phyloP scores from a whole-genome alignment of 129 eudicot genomes.

The Helichrysum umbraculigerum region DNA sequence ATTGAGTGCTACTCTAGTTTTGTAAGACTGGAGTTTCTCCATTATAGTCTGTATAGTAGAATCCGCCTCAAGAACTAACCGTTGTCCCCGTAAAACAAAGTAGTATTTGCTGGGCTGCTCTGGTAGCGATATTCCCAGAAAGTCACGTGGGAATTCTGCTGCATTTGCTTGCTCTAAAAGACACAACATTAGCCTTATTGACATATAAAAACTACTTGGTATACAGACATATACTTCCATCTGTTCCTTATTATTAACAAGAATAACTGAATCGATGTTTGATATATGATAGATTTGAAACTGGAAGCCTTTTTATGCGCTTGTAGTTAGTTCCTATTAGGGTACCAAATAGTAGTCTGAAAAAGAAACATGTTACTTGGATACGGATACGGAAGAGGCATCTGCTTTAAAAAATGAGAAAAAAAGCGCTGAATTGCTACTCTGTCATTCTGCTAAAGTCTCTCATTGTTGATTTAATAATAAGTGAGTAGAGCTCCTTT shows the following conservation, averaged over 20 bases:
- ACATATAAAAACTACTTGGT: not conserved
- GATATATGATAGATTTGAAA: not conserved
- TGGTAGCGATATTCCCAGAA: slow-evolving; percentile 74
- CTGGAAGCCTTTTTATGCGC: not conserved
- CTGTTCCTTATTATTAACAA: not conserved
- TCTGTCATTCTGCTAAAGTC: not conserved
- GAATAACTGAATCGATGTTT: not conserved
- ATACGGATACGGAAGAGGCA: not conserved
- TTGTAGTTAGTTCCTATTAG: not conserved
- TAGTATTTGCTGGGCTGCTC: slow-evolving; percentile 87
- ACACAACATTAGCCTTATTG: not conserved
- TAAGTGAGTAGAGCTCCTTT: no score
- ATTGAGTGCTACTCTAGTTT: slow-evolving; percentile 74
- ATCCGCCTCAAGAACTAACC: slow-evolving; percentile 81
- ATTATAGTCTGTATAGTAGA: slow-evolving; percentile 74
- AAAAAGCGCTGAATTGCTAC: not conserved
- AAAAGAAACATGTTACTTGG: not conserved
- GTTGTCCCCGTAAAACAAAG: slow-evolving; percentile 71
- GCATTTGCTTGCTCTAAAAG: slow-evolving; percentile 59
- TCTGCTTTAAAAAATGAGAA: not conserved
- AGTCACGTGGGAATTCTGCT: slow-evolving; percentile 81
- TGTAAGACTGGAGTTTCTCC: slow-evolving; percentile 92
- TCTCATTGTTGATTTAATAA: no score
- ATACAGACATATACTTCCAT: not conserved
- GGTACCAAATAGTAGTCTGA: not conserved